phyloP scores from a whole-genome alignment of 495 filamentous ascomycete genomes.

The Gamarada debralockiae region DNA sequence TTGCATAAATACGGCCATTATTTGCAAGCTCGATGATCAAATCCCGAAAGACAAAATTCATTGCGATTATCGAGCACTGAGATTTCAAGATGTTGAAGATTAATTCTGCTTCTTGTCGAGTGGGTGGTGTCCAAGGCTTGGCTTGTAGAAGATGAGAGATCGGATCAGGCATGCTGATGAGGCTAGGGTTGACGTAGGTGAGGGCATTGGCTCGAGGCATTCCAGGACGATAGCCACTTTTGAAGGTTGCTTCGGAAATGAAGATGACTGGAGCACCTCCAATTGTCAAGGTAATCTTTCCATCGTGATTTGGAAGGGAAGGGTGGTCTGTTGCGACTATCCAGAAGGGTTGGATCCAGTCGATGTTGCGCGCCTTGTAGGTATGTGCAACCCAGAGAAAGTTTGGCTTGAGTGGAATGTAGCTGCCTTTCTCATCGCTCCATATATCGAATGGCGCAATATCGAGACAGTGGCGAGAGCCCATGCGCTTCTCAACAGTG shows the following conservation, averaged over 20 bases:
- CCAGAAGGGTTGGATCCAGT: not conserved
- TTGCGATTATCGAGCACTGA: not conserved
- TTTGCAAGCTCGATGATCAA: not conserved
- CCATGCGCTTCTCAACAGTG: not conserved
- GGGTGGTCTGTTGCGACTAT: not conserved
- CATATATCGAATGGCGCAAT: not conserved
- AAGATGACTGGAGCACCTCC: not conserved
- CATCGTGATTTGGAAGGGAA: not conserved
- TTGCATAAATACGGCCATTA: not conserved
- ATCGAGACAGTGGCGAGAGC: not conserved
- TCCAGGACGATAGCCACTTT: not conserved
- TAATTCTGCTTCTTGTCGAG: not conserved
- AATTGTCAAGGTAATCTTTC: not conserved
- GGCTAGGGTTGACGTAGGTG: too few species aligned
- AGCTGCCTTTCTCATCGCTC: not conserved
- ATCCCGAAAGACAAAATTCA: not conserved
- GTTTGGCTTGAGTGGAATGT: not conserved
- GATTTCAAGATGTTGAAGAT: not conserved
- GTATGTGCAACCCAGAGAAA: not conserved
- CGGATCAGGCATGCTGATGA: not conserved
- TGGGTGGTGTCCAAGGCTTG: not conserved
- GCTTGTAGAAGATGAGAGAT: not conserved
- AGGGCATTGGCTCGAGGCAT: not conserved
- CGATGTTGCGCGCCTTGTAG: not conserved
- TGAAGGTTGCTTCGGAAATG: not conserved